Conservation (phyloP, 2,329 filamentous ascomycete genomes). For the Fusarium devonianum region DNA sequence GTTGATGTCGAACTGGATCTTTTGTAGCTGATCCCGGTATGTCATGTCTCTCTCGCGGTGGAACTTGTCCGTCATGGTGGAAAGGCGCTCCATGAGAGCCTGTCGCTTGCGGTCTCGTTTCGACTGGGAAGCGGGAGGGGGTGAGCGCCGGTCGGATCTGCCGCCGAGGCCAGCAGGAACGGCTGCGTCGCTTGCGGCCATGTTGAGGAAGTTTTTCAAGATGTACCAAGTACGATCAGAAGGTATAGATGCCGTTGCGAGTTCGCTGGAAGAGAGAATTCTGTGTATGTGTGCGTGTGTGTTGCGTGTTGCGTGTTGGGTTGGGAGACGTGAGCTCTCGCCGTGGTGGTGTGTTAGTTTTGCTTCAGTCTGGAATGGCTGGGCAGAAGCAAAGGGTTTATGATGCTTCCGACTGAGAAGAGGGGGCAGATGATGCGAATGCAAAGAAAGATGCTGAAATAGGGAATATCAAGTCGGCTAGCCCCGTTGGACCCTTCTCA, state of each 20-base stretch:
- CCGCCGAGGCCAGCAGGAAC: slow-evolving; percentile 44
- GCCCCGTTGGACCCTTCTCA: not conserved
- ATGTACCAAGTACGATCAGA: slow-evolving; percentile 1
- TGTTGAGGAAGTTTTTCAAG: slow-evolving; percentile 33
- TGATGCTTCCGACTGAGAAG: slow-evolving; percentile 12
- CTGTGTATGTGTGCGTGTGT: too few relatives aligned
- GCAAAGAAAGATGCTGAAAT: slow-evolving; percentile 8
- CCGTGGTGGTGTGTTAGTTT: slow-evolving; percentile 1
- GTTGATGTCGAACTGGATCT: slow-evolving; percentile 89
- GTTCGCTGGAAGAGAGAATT: not conserved
- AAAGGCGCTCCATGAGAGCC: slow-evolving; percentile 79
- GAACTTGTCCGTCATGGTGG: slow-evolving; percentile 78
- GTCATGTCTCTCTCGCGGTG: slow-evolving; percentile 80
- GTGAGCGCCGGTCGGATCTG: slow-evolving; percentile 49
- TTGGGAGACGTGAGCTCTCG: slow-evolving; percentile 8
- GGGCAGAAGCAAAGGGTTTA: slow-evolving; percentile 20
- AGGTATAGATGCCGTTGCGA: not conserved
- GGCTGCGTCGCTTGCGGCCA: slow-evolving; percentile 52
- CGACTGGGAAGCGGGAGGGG: slow-evolving; percentile 59
- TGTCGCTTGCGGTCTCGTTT: slow-evolving; percentile 93
- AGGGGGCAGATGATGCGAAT: slow-evolving; percentile 12
- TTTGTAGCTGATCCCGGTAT: slow-evolving; percentile 88
- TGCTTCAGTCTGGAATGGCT: slow-evolving; percentile 19
- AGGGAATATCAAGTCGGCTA: not conserved
- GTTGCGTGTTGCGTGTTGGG: too few relatives aligned